Evolutionary conservation across 2,329 filamentous ascomycete species (phyloP).

Genomic region (Teratosphaeriaceae sp.): DNA sequence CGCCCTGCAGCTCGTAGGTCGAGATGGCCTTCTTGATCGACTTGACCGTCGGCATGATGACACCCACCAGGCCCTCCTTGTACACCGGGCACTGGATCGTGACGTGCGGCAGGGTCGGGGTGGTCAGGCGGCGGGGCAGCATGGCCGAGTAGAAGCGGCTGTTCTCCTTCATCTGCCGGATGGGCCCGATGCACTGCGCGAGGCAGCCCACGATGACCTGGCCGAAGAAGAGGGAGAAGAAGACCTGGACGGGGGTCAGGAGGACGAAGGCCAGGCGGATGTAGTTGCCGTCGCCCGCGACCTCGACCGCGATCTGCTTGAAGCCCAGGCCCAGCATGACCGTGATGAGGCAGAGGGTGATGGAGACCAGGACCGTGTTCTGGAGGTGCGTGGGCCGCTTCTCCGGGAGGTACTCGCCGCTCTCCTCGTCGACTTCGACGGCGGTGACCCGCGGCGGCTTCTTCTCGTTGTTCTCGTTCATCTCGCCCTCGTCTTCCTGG

Average conservation of each 20-base stretch:
- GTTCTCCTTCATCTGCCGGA: conserved; percentile 63
- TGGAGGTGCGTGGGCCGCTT: conserved; percentile 60
- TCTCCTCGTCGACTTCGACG: conserved; percentile 64
- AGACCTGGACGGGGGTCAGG: conserved; percentile 65
- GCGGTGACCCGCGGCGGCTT: conserved; percentile 41
- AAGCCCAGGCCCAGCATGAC: conserved; percentile 63
- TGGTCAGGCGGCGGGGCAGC: conserved; percentile 57
- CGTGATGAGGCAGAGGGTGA: conserved; percentile 60
- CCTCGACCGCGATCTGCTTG: conserved; percentile 62
- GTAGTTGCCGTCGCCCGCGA: conserved; percentile 57
- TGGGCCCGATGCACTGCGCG: conserved; percentile 68
- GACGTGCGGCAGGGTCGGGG: conserved; percentile 56
- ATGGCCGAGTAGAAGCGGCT: conserved; percentile 75
- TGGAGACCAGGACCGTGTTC: conserved; percentile 61
- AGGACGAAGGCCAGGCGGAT: conserved; percentile 58
- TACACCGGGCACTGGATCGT: conserved; percentile 80
- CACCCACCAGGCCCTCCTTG: conserved; percentile 69
- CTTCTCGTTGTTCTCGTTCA: conserved; percentile 45
- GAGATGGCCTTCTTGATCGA: conserved; percentile 73
- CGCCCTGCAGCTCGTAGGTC: conserved; percentile 69
- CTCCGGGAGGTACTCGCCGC: conserved; percentile 58
- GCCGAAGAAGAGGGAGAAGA: conserved; percentile 76
- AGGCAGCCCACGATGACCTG: conserved; percentile 72
- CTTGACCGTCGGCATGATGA: conserved; percentile 70
- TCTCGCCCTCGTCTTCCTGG: conserved; percentile 47